These are phyloP conservation scores for Paraconiothyrium sp. DNA, from an alignment of 2,329 filamentous ascomycete genomes.

Conservation along the genomic window DNA sequence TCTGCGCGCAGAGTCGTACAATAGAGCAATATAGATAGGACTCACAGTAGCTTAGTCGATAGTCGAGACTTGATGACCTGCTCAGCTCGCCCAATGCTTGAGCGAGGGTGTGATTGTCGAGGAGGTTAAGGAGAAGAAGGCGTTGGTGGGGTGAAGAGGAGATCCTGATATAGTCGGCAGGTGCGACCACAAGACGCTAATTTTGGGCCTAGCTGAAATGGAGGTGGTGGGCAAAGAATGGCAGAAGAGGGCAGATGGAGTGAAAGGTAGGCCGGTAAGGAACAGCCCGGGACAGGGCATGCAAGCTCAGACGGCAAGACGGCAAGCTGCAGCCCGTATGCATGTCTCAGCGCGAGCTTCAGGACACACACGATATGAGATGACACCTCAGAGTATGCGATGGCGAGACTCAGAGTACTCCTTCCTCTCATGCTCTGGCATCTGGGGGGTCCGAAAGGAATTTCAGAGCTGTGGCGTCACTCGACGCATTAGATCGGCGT, in stretches of 20 bases:
- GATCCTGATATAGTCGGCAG: not conserved
- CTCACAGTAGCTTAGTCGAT: slow-evolving; percentile 6
- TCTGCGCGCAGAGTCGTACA: not conserved
- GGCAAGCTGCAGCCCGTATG: slow-evolving; percentile 6
- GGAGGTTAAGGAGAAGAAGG: not conserved
- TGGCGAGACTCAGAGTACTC: not conserved
- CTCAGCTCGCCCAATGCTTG: not conserved
- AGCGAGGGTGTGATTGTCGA: not conserved
- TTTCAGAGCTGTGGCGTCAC: not conserved
- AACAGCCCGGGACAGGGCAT: not conserved
- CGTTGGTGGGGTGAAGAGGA: not conserved
- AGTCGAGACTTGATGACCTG: not conserved
- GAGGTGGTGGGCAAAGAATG: not conserved
- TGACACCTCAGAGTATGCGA: not conserved
- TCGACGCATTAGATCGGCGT: not conserved
- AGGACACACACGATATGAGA: not conserved
- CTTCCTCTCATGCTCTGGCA: not conserved
- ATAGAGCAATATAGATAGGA: not conserved
- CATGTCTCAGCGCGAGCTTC: not conserved
- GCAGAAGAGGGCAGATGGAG: not conserved
- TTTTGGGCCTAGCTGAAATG: not conserved
- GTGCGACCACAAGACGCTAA: slow-evolving; percentile 1
- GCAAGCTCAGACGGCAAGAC: slow-evolving; percentile 1
- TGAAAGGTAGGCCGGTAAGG: not conserved
- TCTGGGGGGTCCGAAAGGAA: no score